Percentiles rank a stretch among this genome's conserved stretches.
These are phyloP conservation scores for Clathrus columnatus DNA, from an alignment of 768 basidiomycete species.

Conservation along the genomic window DNA sequence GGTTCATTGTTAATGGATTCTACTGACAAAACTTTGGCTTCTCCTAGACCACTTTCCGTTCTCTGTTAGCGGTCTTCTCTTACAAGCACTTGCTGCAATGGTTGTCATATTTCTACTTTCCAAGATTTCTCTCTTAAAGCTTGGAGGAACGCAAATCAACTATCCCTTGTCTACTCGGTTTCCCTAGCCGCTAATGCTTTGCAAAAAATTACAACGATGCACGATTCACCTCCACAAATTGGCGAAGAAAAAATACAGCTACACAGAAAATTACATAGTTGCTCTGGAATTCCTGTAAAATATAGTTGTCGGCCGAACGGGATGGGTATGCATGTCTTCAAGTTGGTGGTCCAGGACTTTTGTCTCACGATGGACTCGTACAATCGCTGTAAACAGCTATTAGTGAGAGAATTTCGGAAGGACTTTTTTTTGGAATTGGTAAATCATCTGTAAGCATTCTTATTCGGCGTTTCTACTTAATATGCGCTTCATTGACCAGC, in stretches of 20 bases:
- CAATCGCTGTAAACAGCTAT: no score
- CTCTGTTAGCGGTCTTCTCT: background rate
- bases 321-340: no score
- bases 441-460: no score
- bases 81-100: background rate
- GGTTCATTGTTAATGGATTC: no score
- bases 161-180: constrained; percentile 12
- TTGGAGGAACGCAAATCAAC: background rate
- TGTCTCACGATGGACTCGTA: no score
- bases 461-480: no score
- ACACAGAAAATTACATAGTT: constrained; percentile 27
- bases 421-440: no score
- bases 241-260: constrained; percentile 15
- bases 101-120: background rate
- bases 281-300: constrained; percentile 30
- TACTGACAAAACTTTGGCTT: background rate
- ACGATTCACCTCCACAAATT: constrained; percentile 4
- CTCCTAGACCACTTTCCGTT: background rate
- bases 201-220: constrained; percentile 3
- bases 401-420: background rate
- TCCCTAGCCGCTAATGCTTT: constrained; percentile 13
- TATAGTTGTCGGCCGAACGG: constrained; percentile 18
- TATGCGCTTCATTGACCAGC: no score
- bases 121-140: background rate
- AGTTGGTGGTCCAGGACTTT: no score